phyloP scores from a whole-genome alignment of 208 protist species.

The Wallacemonas sp. region DNA sequence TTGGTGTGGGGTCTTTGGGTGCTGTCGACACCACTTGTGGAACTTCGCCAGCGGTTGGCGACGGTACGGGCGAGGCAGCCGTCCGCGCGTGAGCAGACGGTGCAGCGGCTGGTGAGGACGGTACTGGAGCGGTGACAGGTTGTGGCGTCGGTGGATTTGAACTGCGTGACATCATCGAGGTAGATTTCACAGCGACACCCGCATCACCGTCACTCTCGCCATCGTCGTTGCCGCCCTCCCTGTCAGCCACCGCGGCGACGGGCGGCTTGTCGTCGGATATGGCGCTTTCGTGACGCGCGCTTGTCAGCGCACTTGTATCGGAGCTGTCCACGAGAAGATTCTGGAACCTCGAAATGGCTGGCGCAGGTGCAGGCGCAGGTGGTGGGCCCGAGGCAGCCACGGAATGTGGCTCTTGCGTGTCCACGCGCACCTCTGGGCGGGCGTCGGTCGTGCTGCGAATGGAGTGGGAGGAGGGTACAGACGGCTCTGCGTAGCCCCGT shows the following conservation, averaged over 20 bases:
- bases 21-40: not conserved
- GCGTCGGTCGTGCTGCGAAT: not conserved
- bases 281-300: not conserved
- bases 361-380: constrained; percentile 17
- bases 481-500: not conserved
- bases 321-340: constrained; percentile 18
- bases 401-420: too few species aligned
- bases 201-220: not conserved
- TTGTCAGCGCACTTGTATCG: not conserved
- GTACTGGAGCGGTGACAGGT: not conserved
- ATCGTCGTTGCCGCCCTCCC: too few species aligned
- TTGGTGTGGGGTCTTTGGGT: not conserved
- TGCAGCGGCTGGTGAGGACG: not conserved
- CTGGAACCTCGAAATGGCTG: constrained; percentile 20
- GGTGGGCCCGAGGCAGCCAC: not conserved
- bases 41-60: not conserved
- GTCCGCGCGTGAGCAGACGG: not conserved
- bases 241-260: too few species aligned
- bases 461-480: not conserved
- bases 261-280: too few species aligned
- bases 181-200: too few species aligned
- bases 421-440: too few species aligned
- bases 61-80: too few species aligned
- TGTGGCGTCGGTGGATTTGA: not conserved
- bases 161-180: too few species aligned